A percentile compares a stretch with the other conserved stretches of the same genome.
Evolutionary conservation across 1,284 basidiomycete genomes (phyloP).

Genomic region (Polyporus tsugae): DNA sequence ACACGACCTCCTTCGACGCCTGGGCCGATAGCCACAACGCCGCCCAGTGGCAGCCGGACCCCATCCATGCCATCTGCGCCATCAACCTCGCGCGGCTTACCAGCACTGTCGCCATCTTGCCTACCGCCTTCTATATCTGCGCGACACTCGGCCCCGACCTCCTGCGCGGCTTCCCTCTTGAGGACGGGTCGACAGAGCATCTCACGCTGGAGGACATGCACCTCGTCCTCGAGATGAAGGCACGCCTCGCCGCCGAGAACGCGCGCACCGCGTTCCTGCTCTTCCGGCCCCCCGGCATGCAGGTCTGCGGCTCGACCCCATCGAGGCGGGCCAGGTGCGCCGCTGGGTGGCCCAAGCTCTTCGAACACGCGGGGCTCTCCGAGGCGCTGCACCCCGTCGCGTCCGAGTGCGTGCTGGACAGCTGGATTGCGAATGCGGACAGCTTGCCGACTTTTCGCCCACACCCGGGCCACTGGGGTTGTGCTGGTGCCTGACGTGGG

Average conservation of each 20-base stretch:
- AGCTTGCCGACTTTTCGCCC: not conserved
- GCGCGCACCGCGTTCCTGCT: slow-evolving; percentile 8
- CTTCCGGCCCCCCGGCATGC: not conserved
- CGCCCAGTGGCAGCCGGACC: slow-evolving; percentile 13
- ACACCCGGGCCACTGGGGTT: not conserved
- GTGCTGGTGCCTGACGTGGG: not conserved
- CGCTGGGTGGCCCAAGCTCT: slow-evolving; percentile 8
- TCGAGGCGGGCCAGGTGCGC: not conserved
- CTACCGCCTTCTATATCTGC: slow-evolving; percentile 24
- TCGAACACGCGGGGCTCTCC: slow-evolving; percentile 7
- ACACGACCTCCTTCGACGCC: slow-evolving; percentile 19
- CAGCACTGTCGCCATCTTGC: slow-evolving; percentile 17
- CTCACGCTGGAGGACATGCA: slow-evolving; percentile 19
- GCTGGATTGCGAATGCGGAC: slow-evolving; percentile 18
- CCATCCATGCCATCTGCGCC: slow-evolving; percentile 21
- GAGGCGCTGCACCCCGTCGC: slow-evolving; percentile 13
- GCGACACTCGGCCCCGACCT: slow-evolving; percentile 16
- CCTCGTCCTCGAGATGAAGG: slow-evolving; percentile 13
- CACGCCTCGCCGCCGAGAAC: slow-evolving; percentile 11
- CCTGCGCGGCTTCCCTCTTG: not conserved
- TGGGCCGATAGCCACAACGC: slow-evolving; percentile 13
- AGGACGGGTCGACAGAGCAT: slow-evolving; percentile 20
- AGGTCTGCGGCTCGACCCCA: not conserved
- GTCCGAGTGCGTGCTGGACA: slow-evolving; percentile 16
- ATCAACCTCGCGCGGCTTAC: slow-evolving; percentile 25